Percentiles rank a stretch among this genome's conserved stretches.
phyloP scores from a whole-genome alignment of 495 filamentous ascomycete genomes.

The Penicillium salamii region DNA sequence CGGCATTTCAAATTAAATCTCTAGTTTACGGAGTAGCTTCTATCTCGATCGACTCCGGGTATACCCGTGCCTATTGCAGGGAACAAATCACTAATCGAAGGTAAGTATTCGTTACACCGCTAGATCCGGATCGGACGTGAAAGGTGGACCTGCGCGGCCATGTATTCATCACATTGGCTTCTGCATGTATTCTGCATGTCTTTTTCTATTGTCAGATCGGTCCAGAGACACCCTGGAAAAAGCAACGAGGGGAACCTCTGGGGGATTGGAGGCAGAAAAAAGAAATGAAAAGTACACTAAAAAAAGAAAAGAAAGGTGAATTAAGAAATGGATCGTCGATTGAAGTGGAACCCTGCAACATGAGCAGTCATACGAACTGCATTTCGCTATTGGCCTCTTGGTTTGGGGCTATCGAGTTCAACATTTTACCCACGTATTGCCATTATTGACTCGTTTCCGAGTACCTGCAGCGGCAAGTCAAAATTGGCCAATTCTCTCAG shows the following conservation, averaged over 20 bases:
- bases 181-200: slow-evolving; percentile 8
- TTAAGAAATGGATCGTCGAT: slow-evolving; percentile 12
- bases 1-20: not conserved
- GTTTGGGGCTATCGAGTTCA: slow-evolving; percentile 5
- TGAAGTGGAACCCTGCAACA: slow-evolving; percentile 7
- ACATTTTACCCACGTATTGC: not conserved
- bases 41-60: slow-evolving; percentile 1
- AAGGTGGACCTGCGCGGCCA: slow-evolving; percentile 6
- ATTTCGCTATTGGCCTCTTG: not conserved
- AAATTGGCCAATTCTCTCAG: not conserved
- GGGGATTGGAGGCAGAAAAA: not conserved
- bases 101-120: slow-evolving; percentile 28
- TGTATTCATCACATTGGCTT: slow-evolving; percentile 25
- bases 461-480: slow-evolving; percentile 24
- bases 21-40: too few species aligned
- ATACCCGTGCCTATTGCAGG: slow-evolving; percentile 11
- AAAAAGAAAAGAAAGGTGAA: not conserved
- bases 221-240: not conserved
- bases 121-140: slow-evolving; percentile 22
- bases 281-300: not conserved
- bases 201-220: slow-evolving; percentile 4
- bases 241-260: not conserved
- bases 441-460: slow-evolving; percentile 18
- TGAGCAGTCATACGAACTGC: slow-evolving; percentile 18
- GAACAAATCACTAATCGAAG: slow-evolving; percentile 6